A percentile compares a stretch with the other conserved stretches of the same genome.
These are phyloP conservation scores for Galeopsis tetrahit DNA, from an alignment of 257 asterid genomes.

Conservation along the genomic window DNA sequence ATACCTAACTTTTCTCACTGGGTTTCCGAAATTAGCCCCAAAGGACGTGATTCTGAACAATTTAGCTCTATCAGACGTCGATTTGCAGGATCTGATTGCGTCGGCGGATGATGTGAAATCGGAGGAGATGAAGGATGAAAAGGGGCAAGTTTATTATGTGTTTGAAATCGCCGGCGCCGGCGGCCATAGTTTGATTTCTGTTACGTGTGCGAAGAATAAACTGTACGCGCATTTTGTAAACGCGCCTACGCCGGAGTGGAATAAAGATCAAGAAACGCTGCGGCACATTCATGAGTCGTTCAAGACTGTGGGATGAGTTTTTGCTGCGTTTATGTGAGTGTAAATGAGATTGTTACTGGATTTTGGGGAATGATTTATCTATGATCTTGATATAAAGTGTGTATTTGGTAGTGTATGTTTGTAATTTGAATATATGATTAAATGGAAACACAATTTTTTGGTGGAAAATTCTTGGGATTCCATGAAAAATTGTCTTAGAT, in stretches of 20 bases:
- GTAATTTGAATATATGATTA: no score
- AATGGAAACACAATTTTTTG: no score
- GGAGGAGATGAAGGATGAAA: slow-evolving; percentile 72
- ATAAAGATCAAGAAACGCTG: slow-evolving; percentile 65
- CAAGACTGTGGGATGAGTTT: slow-evolving; percentile 66
- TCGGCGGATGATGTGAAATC: slow-evolving; percentile 72
- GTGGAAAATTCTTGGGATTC: no score
- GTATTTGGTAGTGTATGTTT: background rate
- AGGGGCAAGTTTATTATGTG: slow-evolving; percentile 82
- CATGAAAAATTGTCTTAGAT: no score
- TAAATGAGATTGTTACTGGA: background rate
- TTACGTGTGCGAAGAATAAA: slow-evolving; percentile 90
- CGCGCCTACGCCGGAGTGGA: slow-evolving; percentile 88
- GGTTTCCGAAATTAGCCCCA: slow-evolving; percentile 77
- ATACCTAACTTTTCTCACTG: slow-evolving; percentile 78
- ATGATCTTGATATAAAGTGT: background rate
- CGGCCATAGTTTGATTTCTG: slow-evolving; percentile 84
- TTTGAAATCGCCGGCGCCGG: slow-evolving; percentile 76
- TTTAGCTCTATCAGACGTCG: slow-evolving; percentile 85
- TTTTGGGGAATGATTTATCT: background rate
- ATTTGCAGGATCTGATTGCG: slow-evolving; percentile 77
- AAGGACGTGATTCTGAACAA: slow-evolving; percentile 72
- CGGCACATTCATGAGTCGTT: slow-evolving; percentile 84
- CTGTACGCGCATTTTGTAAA: slow-evolving; percentile 93
- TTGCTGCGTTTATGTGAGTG: background rate